Percentiles rank a stretch among this genome's conserved stretches.
These are phyloP conservation scores for Agaricus subrufescens DNA, from an alignment of 768 basidiomycete genomes.

Conservation along the genomic window DNA sequence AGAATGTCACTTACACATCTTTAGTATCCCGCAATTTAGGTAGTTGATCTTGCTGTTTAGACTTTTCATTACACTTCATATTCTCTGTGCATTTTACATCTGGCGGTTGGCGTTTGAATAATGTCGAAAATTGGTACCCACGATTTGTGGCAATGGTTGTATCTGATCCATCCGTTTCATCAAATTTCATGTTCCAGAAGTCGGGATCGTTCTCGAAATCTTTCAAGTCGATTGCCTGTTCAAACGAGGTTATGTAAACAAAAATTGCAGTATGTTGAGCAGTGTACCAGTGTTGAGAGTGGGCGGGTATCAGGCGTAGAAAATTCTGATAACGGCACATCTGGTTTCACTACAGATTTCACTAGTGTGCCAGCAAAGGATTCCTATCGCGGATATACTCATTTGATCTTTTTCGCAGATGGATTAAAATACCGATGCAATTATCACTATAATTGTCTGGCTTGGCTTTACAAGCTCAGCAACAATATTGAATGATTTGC, in stretches of 20 bases:
- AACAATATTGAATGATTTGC: constrained; percentile 55
- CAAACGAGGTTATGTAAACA: not conserved
- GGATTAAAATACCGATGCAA: constrained; percentile 48
- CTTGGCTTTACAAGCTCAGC: constrained; percentile 70
- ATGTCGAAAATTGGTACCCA: not conserved
- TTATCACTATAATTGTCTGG: constrained; percentile 56
- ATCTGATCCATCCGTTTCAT: constrained; percentile 17
- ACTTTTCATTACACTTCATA: not conserved
- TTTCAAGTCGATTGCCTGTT: constrained; percentile 59
- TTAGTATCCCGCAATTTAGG: constrained; percentile 55
- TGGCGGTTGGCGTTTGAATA: not conserved
- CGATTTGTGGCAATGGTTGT: not conserved
- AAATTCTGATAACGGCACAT: constrained; percentile 47
- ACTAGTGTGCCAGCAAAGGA: constrained; percentile 63
- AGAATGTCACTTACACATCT: constrained; percentile 42
- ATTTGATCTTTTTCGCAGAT: not conserved
- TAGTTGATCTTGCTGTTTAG: not conserved
- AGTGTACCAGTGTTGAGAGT: constrained; percentile 48
- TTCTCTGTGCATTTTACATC: not conserved
- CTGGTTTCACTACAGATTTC: constrained; percentile 52
- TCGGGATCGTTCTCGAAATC: constrained; percentile 66
- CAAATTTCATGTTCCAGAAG: constrained; percentile 58
- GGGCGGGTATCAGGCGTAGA: constrained; percentile 73
- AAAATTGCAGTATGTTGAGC: not conserved
- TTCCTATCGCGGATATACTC: constrained; percentile 43